Evolutionary conservation across 306 rosid species (phyloP).

Genomic region (Quercus engelmannii): DNA sequence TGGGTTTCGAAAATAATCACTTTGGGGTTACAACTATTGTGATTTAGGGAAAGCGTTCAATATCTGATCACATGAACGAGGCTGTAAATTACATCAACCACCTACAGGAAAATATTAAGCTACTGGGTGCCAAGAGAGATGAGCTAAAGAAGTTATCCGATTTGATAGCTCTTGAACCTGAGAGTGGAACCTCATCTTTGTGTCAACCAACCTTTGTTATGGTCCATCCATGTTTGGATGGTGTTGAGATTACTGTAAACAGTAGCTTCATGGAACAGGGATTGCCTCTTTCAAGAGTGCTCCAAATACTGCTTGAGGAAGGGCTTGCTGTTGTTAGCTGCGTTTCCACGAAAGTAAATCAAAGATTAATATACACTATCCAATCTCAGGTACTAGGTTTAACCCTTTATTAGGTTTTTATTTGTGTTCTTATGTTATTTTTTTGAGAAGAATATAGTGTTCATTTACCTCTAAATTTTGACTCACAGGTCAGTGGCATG

Average conservation of each 20-base stretch:
- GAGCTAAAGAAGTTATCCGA: conserved; percentile 31
- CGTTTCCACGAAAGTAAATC: conserved; percentile 18
- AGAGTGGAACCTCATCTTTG: conserved; percentile 3
- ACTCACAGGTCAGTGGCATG: conserved; percentile 21
- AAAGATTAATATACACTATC: conserved; percentile 17
- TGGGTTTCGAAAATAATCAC: background rate
- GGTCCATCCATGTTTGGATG: conserved; percentile 39
- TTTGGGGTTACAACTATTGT: conserved; percentile 25
- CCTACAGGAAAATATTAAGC: conserved; percentile 36
- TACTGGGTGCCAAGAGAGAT: conserved; percentile 39
- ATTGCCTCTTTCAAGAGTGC: conserved; percentile 18
- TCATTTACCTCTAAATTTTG: background rate
- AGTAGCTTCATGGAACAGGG: background rate
- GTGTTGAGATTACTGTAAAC: conserved; percentile 47
- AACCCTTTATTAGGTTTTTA: background rate
- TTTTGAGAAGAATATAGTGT: too few species aligned
- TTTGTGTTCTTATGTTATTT: background rate
- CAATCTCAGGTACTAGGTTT: conserved; percentile 25
- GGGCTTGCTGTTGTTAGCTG: conserved; percentile 23
- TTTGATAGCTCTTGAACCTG: background rate
- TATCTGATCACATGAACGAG: conserved; percentile 55
- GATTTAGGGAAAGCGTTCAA: conserved; percentile 76
- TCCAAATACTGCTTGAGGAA: conserved; percentile 20
- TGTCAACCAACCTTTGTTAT: conserved; percentile 11
- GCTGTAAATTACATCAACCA: conserved; percentile 62